phyloP scores from a whole-genome alignment of 2,329 filamentous ascomycete genomes.

The Sporothrix protearum region DNA sequence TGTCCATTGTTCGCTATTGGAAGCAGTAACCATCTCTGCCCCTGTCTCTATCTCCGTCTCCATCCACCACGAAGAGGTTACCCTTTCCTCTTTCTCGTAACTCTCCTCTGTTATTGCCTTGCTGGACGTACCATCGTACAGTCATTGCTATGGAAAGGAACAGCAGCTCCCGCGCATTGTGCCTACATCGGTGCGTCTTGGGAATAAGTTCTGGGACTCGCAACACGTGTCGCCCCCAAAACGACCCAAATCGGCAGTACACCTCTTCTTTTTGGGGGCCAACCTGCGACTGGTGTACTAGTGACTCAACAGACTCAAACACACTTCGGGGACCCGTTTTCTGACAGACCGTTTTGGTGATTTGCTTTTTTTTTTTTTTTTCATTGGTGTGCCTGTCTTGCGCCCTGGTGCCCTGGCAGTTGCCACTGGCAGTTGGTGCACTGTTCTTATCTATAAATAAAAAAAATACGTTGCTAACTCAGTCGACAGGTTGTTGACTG shows the following conservation, averaged over 20 bases:
- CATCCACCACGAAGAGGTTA: slow-evolving; percentile 1
- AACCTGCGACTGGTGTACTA: slow-evolving; percentile 6
- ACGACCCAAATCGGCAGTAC: neutral
- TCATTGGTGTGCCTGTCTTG: neutral
- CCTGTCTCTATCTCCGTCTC: neutral
- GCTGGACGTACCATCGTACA: too few species aligned
- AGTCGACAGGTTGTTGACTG: neutral
- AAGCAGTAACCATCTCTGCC: neutral
- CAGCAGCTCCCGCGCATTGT: neutral
- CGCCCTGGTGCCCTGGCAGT: neutral
- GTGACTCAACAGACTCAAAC: slow-evolving; percentile 9
- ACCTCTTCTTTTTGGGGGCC: neutral
- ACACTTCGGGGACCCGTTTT: neutral
- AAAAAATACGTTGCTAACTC: too few species aligned
- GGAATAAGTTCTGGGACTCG: neutral
- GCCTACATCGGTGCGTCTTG: neutral
- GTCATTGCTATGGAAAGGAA: neutral
- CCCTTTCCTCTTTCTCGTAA: slow-evolving; percentile 8
- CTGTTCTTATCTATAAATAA: too few species aligned
- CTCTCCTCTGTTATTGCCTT: neutral
- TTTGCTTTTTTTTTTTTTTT: neutral
- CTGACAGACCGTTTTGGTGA: neutral
- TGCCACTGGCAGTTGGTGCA: neutral
- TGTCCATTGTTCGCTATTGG: neutral
- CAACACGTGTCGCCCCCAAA: neutral